Percentiles rank a stretch among this genome's conserved stretches.
Evolutionary conservation across 2,329 filamentous ascomycete species (phyloP).

Genomic region (Stemphylium lycopersici): DNA sequence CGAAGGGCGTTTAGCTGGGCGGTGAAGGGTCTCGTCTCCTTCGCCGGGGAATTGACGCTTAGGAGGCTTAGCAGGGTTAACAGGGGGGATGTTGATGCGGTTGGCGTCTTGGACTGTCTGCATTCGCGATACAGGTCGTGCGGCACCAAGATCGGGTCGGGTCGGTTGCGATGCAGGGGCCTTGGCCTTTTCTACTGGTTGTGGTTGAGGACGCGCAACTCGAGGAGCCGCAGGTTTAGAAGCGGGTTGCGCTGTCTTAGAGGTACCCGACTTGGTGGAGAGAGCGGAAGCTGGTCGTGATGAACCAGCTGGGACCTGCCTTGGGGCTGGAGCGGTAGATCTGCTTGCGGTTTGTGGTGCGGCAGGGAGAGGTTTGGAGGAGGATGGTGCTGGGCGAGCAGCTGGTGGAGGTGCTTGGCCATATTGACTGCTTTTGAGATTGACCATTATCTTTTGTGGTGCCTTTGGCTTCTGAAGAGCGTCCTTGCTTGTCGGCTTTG

Average conservation of each 20-base stretch:
- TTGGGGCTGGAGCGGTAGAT: conserved; percentile 59
- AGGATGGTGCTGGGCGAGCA: conserved; percentile 56
- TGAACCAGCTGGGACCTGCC: conserved; percentile 50
- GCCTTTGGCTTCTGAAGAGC: conserved; percentile 65
- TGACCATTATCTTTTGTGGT: conserved; percentile 65
- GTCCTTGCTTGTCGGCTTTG: conserved; percentile 67
- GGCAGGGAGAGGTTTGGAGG: conserved; percentile 32
- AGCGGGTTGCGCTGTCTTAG: conserved; percentile 29
- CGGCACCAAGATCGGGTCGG: conserved; percentile 57
- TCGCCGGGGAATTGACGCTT: conserved; percentile 79
- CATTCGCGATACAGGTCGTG: conserved; percentile 65
- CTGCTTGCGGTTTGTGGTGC: conserved; percentile 31
- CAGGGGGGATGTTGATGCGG: conserved; percentile 60
- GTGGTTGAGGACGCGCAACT: conserved; percentile 39
- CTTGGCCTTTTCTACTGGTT: conserved; percentile 73
- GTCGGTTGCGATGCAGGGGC: conserved; percentile 43
- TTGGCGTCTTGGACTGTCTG: conserved; percentile 65
- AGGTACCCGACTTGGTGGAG: conserved; percentile 28
- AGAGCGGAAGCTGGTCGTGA: conserved; percentile 40
- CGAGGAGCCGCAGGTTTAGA: conserved; percentile 36
- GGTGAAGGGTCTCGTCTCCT: conserved; percentile 65
- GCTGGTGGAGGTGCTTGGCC: conserved; percentile 57
- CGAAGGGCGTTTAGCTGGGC: conserved; percentile 44
- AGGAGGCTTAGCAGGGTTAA: conserved; percentile 71
- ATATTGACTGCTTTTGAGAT: conserved; percentile 65